Evolutionary conservation across 371 early-diverging fungal species (phyloP), one percentile per base, ranked within the genome.

Genomic region (Apophysomyces variabilis): DNA sequence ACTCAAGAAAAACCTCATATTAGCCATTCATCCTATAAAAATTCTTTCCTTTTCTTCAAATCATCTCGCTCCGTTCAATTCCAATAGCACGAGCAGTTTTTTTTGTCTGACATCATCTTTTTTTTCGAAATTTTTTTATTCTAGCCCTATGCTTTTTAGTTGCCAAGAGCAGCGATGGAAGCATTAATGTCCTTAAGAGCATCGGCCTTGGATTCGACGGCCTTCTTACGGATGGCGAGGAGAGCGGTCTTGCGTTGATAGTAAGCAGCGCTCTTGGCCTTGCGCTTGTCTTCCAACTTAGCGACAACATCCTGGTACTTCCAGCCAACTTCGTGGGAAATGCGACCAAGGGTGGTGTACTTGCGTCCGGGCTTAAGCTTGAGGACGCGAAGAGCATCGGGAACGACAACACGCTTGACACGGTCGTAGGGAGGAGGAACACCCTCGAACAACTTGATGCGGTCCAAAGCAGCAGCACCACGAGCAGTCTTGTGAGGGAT

Each of bases 371-470:
- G 99, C 85, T 93, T 90, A 58, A 98, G 87, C 79, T 94, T 91
- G 75, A 98, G 92, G 77, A 96, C 94, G 68, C 96, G 95, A 65
- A 99, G 93, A 60, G 99, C 99, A 67, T 89, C 88, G 75, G 99
- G 99, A 68, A 99, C 90, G 63, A 98, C 97, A 77, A 96, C 86
- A 78, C 96, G 93, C 92, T 99, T 97, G 78, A 87, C 79, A 82
- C 89, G 90, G 88, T 97, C 96, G 79, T 96, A 99, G 47, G 99
- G 96, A 71, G 96, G 87, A 64, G 99, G 99, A 72, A 98, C 92
- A 84, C 99, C 99, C 82, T 99, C 99, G 73, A 97, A 99, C 72
- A 96, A 90, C 91, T 95, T 96, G 77, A 99, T 86, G 84, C 98
- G 95, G 70, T 92, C 92, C 66, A 99, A 86, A 66, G 99, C 99